Conservation (phyloP, 345 rosid species). For the Syzygium oleosum region DNA sequence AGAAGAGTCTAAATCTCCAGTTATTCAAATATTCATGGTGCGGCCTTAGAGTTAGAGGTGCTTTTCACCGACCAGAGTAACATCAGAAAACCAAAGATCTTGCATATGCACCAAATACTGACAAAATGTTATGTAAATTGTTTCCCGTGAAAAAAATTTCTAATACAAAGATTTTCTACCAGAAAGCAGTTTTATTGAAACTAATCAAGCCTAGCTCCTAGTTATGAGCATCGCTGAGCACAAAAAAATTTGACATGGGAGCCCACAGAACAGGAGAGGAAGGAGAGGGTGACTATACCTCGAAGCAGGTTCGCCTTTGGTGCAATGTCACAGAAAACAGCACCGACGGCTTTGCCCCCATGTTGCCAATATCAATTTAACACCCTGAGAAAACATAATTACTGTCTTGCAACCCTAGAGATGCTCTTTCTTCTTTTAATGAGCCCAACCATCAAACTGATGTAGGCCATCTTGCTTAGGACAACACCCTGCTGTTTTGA, state of each 20-base stretch:
- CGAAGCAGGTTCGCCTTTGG: neutral
- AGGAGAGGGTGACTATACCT: neutral
- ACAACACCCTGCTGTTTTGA: slow-evolving; percentile 26
- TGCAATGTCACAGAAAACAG: neutral
- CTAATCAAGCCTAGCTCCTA: neutral
- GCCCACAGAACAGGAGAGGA: neutral
- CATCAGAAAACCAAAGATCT: neutral
- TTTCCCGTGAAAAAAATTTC: neutral
- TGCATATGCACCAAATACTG: neutral
- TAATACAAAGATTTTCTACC: neutral
- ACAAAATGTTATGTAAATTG: neutral
- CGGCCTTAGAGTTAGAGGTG: neutral
- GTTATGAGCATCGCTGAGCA: neutral
- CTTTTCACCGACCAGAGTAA: neutral
- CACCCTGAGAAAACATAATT: neutral
- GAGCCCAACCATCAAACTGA: slow-evolving; percentile 45
- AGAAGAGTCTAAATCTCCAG: neutral
- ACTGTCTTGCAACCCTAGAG: slow-evolving; percentile 15
- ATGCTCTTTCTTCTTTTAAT: slow-evolving; percentile 45
- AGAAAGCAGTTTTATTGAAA: neutral
- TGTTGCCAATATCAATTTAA: neutral
- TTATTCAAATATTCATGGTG: neutral
- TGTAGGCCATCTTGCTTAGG: slow-evolving; percentile 30
- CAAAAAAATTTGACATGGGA: neutral
- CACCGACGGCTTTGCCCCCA: neutral